phyloP scores from a whole-genome alignment of 2,329 filamentous ascomycete genomes.

The Periconia macrospinosa region DNA sequence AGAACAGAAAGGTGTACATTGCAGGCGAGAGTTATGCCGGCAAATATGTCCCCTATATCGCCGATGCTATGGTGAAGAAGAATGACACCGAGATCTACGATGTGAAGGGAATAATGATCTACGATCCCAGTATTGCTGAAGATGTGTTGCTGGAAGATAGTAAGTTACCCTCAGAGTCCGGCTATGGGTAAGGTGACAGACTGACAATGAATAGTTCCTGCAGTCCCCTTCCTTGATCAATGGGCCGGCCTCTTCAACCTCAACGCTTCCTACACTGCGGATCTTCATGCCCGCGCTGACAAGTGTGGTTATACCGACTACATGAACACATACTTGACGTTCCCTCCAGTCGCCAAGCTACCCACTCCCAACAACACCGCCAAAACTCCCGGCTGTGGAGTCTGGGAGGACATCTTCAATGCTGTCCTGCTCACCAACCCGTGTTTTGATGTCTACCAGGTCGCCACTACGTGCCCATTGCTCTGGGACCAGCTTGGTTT shows the following conservation, averaged over 20 bases:
- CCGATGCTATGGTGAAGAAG: conserved; percentile 69
- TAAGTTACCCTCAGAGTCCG: conserved; percentile 1
- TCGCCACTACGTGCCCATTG: conserved; percentile 71
- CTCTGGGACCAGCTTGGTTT: conserved; percentile 71
- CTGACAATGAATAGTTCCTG: conserved; percentile 47
- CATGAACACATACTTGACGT: conserved; percentile 64
- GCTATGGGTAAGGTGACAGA: conserved; percentile 31
- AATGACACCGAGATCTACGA: conserved; percentile 66
- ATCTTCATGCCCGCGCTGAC: conserved; percentile 56
- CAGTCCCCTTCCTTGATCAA: conserved; percentile 63
- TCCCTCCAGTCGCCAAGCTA: conserved; percentile 66
- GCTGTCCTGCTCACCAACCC: conserved; percentile 66
- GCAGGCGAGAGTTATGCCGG: conserved; percentile 74
- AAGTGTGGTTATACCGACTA: conserved; percentile 66
- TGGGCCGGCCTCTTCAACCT: conserved; percentile 64
- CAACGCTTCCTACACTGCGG: conserved; percentile 60
- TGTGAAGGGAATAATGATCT: conserved; percentile 69
- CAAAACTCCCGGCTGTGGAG: conserved; percentile 55
- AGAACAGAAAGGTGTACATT: conserved; percentile 71
- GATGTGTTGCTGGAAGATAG: conserved; percentile 53
- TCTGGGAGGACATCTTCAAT: conserved; percentile 59
- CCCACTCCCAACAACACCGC: conserved; percentile 53
- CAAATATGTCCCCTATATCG: conserved; percentile 67
- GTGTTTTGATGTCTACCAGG: conserved; percentile 77
- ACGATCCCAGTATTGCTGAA: conserved; percentile 67